phyloP scores from a whole-genome alignment of 371 early-diverging fungal genomes.

The Mucor sp. region DNA sequence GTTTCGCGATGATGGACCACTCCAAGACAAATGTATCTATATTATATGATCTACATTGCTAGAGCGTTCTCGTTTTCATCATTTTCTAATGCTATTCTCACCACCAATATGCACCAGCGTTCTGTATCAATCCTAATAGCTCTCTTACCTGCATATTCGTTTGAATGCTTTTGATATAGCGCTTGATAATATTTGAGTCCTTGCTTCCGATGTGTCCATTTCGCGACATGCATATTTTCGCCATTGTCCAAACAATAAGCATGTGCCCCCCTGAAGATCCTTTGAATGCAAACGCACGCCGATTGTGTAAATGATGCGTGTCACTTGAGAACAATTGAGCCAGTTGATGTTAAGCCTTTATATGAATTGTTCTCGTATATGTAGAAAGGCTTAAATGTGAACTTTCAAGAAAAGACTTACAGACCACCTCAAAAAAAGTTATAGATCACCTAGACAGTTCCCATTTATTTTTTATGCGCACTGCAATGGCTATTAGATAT shows the following conservation, averaged over 20 bases:
- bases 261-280: not conserved
- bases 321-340: not conserved
- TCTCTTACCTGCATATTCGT: not conserved
- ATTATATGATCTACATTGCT: not conserved
- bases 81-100: not conserved
- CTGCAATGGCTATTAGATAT: too few relatives aligned
- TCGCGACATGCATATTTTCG: not conserved
- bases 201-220: too few relatives aligned
- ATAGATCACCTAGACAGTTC: too few relatives aligned
- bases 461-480: too few relatives aligned
- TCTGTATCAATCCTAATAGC: not conserved
- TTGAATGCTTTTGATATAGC: too few relatives aligned
- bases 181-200: too few relatives aligned
- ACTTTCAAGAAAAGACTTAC: too few relatives aligned
- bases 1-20: not conserved
- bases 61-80: not conserved
- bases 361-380: too few relatives aligned
- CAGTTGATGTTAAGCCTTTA: too few relatives aligned
- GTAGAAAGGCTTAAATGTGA: too few relatives aligned
- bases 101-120: not conserved
- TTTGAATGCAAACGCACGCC: not conserved
- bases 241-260: not conserved
- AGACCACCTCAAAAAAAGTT: too few relatives aligned
- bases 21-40: not conserved
- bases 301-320: too few relatives aligned